Evolutionary conservation across 2,329 filamentous ascomycete genomes (phyloP), one percentile per base, ranked within the genome.

Genomic region (Elsinoe necatrix): DNA sequence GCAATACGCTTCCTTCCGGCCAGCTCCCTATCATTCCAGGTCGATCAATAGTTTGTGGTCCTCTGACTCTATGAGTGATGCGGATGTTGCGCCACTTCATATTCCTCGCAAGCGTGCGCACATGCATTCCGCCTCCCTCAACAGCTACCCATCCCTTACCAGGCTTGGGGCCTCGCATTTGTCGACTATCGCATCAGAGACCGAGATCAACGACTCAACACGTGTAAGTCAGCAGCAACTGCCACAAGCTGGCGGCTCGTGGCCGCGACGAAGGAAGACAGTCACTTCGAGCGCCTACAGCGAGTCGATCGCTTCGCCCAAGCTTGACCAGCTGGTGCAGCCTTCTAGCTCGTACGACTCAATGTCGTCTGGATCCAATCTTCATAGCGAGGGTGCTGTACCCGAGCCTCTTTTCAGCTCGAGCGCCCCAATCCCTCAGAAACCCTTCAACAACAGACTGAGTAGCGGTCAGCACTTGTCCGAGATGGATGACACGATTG

Each of bases 111-210:
- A 66, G 57, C 62, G 67, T 58, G 56, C 62, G 29, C 62, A 58
- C 41, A 54, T 59, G 57, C 57, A 61, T 18, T 61, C 59, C 9
- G 57, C 55, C 2, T 61, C 59, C 5, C 35, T 56, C 2, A 56
- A 56, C 25, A 56, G 54, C 54, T 35, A 56, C 31, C 41, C 39
- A 23, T 43, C 25, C 39, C 42, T 42, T 25, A 25, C 41, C 31
- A 31, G 39, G 21, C 27, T 54, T 41, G 56, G 37, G 25, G 54
- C 51, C 4, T 57, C 50, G 16, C 63, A 68, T 54, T 62, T 71
- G 35, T 69, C 68, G 41, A 71, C 68, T 3, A 71, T 71, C 50
- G 66, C 66, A 7, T 70, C 68, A 58, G 66, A 67, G 54, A 69
- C 67, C 50, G 59, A 61, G 14, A 35, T 50, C 27, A 31, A 42